Evolutionary conservation across 1,284 basidiomycete genomes (phyloP), one percentile per base, ranked within the genome.

Genomic region (Thelephora terrestris): DNA sequence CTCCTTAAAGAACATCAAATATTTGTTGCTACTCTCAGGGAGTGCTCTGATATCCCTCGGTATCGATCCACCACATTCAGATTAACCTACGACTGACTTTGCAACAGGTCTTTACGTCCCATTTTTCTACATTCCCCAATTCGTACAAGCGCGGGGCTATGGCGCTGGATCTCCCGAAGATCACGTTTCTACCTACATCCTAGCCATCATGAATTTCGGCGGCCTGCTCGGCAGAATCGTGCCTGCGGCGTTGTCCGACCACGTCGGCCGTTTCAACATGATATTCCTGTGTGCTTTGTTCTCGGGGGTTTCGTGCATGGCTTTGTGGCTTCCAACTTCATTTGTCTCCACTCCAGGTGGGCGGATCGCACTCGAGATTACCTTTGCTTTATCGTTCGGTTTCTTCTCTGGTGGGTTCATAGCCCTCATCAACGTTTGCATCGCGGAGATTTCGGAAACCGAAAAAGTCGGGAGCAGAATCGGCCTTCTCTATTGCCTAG

Each of bases 121-220:
- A 1, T 78, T 52, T 50, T 58, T 61, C 50, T 61, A 61, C 52
- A 58, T 61, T 47, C 55, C 57, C 47, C 55, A 60, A 49, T 61
- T 58, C 47, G 47, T 58, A 16, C 54, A 48, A 9, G 52, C 50
- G 7, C 52, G 56, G 23, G 47, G 46, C 24, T 38, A 51, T 14
- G 20, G 50, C 21, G 51, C 53, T 16, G 16, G 39, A 14, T 54
- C 57, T 10, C 23, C 27, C 38, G 12, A 10, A 24, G 39, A 21
- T 12, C 46, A 48, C 21, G 49, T 53, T 5, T 51, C 51, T 6
- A 53, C 37, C 52, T 71, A 72, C 54, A 68, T 79, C 2, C 69
- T 85, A 17, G 74, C 80, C 0, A 68, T 76, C 38, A 70, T 85
- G 67, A 85, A 85, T 58, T 79, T 73, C 0, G 79, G 79, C 7